Conservation (phyloP, 371 early-diverging fungal genomes). For the Actinomucor elegans region DNA sequence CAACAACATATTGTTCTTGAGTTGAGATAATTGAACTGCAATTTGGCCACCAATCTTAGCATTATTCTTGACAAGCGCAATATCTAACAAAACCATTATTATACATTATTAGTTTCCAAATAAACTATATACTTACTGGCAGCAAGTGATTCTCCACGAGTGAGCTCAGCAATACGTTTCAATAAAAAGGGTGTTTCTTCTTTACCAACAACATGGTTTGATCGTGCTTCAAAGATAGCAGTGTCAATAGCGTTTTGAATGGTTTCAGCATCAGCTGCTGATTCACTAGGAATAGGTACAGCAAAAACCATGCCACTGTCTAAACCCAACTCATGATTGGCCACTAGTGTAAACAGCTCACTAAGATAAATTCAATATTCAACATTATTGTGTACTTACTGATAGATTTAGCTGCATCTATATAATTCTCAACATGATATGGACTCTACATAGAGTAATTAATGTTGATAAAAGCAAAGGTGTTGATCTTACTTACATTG, state of each 20-base stretch:
- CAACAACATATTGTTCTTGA: background rate
- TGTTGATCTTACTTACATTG: conserved; percentile 33
- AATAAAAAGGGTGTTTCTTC: conserved; percentile 91
- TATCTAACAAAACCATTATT: conserved; percentile 49
- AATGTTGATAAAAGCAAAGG: too few relatives aligned
- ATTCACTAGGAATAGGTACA: conserved; percentile 81
- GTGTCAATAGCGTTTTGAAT: conserved; percentile 71
- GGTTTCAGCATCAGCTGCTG: conserved; percentile 59
- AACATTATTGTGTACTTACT: conserved; percentile 23
- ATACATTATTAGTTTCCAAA: background rate
- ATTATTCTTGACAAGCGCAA: conserved; percentile 90
- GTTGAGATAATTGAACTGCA: conserved; percentile 41
- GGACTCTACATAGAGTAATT: conserved; percentile 50
- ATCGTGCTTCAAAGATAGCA: conserved; percentile 71
- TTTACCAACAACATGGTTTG: conserved; percentile 71
- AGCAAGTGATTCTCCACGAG: conserved; percentile 75
- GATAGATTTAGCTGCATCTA: conserved; percentile 72
- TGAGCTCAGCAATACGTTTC: conserved; percentile 76
- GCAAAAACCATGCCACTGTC: conserved; percentile 85
- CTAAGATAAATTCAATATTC: background rate
- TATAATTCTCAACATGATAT: conserved; percentile 52
- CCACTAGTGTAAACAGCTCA: conserved; percentile 32
- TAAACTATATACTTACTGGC: conserved; percentile 61
- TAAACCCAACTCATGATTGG: conserved; percentile 66
- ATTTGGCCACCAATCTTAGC: conserved; percentile 81